phyloP scores from a whole-genome alignment of 768 basidiomycete genomes.

The Termitomyces sp. region DNA sequence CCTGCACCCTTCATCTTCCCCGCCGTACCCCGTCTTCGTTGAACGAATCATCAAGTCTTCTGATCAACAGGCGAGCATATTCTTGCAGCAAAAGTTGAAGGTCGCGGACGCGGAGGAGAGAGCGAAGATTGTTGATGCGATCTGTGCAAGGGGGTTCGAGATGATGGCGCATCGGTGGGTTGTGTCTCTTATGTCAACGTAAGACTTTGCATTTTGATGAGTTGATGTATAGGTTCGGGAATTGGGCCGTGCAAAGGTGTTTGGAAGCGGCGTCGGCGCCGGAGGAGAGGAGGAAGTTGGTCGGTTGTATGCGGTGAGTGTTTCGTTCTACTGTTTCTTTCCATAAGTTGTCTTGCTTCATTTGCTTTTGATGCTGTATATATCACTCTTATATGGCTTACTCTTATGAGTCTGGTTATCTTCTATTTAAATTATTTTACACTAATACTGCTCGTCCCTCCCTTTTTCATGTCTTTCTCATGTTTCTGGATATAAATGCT shows the following conservation, averaged over 20 bases:
- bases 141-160: conserved; percentile 78
- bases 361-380: not conserved
- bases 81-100: conserved; percentile 86
- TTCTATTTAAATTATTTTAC: too few relatives aligned
- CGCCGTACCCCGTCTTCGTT: conserved; percentile 79
- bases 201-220: not conserved
- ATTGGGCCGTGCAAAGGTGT: conserved; percentile 89
- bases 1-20: conserved; percentile 79
- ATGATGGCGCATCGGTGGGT: conserved; percentile 87
- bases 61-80: conserved; percentile 88
- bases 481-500: not conserved
- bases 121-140: conserved; percentile 81
- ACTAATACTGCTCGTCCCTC: not conserved
- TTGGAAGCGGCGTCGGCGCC: conserved; percentile 71
- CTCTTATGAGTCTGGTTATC: too few relatives aligned
- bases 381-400: too few relatives aligned
- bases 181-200: not conserved
- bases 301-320: conserved; percentile 76
- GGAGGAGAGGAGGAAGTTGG: conserved; percentile 77
- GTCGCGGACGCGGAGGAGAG: conserved; percentile 76
- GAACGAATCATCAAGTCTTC: conserved; percentile 84
- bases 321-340: not conserved
- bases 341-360: not conserved
- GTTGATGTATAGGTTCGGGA: conserved; percentile 61
- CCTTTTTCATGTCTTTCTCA: not conserved